Evolutionary conservation across 2,329 filamentous ascomycete species (phyloP).

Genomic region (Hypoxylon sp.): DNA sequence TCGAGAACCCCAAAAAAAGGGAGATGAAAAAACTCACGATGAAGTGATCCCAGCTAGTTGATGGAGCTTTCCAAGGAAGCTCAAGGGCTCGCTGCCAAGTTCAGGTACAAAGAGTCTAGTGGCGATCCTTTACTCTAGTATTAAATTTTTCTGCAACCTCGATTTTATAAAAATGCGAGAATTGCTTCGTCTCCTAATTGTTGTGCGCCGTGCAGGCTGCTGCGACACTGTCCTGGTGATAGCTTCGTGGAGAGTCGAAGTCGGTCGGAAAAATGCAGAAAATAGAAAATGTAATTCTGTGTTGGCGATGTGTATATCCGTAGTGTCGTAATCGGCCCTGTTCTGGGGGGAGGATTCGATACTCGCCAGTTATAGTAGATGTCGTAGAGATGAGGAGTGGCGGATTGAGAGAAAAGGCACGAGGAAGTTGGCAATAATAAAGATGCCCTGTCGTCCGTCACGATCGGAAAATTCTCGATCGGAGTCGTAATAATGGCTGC

Average conservation of each 20-base stretch:
- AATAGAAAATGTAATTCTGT: conserved; percentile 36
- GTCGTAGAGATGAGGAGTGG: conserved; percentile 38
- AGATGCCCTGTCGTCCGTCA: conserved; percentile 39
- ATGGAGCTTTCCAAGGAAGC: conserved; percentile 48
- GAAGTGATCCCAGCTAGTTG: conserved; percentile 60
- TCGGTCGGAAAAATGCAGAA: conserved; percentile 32
- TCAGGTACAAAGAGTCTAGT: conserved; percentile 47
- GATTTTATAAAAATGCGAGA: conserved; percentile 43
- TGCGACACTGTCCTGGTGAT: conserved; percentile 40
- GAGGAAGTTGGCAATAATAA: conserved; percentile 31
- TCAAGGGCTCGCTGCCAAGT: conserved; percentile 38
- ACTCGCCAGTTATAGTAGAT: conserved; percentile 43
- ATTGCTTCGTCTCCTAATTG: conserved; percentile 52
- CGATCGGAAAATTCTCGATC: conserved; percentile 38
- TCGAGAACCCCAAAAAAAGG: conserved; percentile 44
- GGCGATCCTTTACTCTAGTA: conserved; percentile 41
- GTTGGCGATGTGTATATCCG: conserved; percentile 39
- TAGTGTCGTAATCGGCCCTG: conserved; percentile 43
- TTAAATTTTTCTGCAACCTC: conserved; percentile 42
- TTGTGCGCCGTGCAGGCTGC: conserved; percentile 49
- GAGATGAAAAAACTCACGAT: conserved; percentile 55
- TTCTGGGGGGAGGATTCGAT: conserved; percentile 42
- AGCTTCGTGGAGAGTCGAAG: conserved; percentile 42
- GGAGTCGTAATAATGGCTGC: conserved; percentile 42
- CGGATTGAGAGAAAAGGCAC: conserved; percentile 27